These are phyloP conservation scores for Oidiodendron maius DNA, from an alignment of 495 filamentous ascomycete genomes.

Conservation along the genomic window DNA sequence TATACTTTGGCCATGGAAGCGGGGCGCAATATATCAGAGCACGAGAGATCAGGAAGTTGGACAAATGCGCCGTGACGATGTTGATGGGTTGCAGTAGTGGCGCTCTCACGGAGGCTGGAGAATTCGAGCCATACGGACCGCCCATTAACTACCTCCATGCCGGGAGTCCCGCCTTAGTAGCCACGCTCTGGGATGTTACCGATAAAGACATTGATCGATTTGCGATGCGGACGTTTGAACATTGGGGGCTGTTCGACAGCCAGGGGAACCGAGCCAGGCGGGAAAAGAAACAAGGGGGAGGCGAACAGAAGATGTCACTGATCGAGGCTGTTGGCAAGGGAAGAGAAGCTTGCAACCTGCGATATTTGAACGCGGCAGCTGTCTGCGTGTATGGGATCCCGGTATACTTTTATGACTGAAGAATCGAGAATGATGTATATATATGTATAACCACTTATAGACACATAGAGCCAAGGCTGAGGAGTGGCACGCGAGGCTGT, in stretches of 20 bases:
- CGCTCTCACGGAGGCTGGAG: slow-evolving; percentile 68
- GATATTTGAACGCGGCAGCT: slow-evolving; percentile 88
- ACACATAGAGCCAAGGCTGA: too few relatives aligned
- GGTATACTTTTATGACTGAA: slow-evolving; percentile 61
- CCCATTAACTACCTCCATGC: slow-evolving; percentile 88
- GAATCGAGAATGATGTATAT: too few relatives aligned
- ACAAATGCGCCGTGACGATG: slow-evolving; percentile 71
- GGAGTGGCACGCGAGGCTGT: too few relatives aligned
- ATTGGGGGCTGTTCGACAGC: slow-evolving; percentile 70
- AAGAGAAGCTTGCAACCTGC: slow-evolving; percentile 69
- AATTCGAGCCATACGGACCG: slow-evolving; percentile 84
- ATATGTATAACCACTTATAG: too few relatives aligned
- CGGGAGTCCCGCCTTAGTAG: slow-evolving; percentile 75
- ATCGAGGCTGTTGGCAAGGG: slow-evolving; percentile 75
- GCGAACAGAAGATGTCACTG: slow-evolving; percentile 34
- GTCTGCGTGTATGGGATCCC: slow-evolving; percentile 93
- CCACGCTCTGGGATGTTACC: slow-evolving; percentile 95
- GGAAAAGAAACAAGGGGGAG: slow-evolving; percentile 15
- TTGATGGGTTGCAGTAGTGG: slow-evolving; percentile 92
- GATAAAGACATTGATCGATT: slow-evolving; percentile 95
- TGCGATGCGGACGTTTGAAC: slow-evolving; percentile 64
- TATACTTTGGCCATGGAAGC: slow-evolving; percentile 95
- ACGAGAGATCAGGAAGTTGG: slow-evolving; percentile 68
- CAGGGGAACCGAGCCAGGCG: slow-evolving; percentile 24
- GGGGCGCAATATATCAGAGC: slow-evolving; percentile 90